These are phyloP conservation scores for Entomortierella beljakovae DNA, from an alignment of 192 early-diverging fungal genomes.

Conservation along the genomic window DNA sequence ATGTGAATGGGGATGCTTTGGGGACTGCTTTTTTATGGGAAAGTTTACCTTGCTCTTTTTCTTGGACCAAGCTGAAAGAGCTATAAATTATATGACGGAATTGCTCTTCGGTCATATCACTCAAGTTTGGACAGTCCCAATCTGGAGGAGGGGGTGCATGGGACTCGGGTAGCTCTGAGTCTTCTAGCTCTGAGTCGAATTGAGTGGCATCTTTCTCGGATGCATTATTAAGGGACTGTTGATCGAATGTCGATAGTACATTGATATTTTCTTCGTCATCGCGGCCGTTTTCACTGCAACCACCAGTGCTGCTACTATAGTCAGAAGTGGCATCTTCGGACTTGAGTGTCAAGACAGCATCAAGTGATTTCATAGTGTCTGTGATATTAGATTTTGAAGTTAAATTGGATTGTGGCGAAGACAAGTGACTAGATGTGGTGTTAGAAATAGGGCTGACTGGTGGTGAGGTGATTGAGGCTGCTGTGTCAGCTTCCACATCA, in stretches of 20 bases:
- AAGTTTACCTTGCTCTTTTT: slow-evolving; percentile 44
- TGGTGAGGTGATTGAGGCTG: slow-evolving; percentile 25
- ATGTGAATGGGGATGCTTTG: not conserved
- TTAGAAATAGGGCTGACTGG: slow-evolving; percentile 27
- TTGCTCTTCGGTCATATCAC: slow-evolving; percentile 14
- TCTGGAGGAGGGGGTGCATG: not conserved
- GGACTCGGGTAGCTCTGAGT: too few species aligned
- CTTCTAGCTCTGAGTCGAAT: too few species aligned
- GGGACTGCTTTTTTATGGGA: not conserved
- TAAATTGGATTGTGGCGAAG: not conserved
- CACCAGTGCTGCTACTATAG: slow-evolving; percentile 24
- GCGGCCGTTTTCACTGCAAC: slow-evolving; percentile 29
- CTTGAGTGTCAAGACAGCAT: slow-evolving; percentile 21
- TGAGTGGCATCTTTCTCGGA: slow-evolving; percentile 4
- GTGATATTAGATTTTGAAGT: not conserved
- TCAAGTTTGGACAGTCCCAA: slow-evolving; percentile 27
- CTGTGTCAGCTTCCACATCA: slow-evolving; percentile 3
- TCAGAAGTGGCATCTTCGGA: slow-evolving; percentile 12
- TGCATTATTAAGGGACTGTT: slow-evolving; percentile 2
- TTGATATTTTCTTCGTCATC: slow-evolving; percentile 20
- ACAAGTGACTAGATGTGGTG: not conserved
- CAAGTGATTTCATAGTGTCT: slow-evolving; percentile 31
- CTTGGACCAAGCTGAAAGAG: slow-evolving; percentile 35
- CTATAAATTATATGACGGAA: slow-evolving; percentile 36
- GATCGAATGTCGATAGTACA: not conserved